Evolutionary conservation across 2,329 filamentous ascomycete species (phyloP).

Genomic region (Stachybotrys chlorohalonatus): DNA sequence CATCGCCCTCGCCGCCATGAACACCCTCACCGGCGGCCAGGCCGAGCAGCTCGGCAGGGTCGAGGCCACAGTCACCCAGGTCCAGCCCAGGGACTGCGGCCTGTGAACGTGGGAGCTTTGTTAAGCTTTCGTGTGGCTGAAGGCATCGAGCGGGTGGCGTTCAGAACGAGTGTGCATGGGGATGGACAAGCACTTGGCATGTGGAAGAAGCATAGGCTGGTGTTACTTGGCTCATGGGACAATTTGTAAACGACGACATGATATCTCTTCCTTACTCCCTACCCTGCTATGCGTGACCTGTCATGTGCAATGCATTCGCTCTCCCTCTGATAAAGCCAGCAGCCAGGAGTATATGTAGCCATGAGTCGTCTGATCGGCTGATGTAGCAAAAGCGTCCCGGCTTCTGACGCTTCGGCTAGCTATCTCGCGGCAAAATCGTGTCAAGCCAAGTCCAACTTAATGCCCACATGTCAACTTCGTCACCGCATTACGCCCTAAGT

Average conservation of each 20-base stretch:
- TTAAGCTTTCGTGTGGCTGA: constrained; percentile 6
- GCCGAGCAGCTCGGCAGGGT: constrained; percentile 41
- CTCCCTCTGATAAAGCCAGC: no score
- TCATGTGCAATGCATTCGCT: no score
- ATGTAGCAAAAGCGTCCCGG: neutral
- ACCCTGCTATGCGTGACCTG: neutral
- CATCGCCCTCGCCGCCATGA: constrained; percentile 46
- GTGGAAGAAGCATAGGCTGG: neutral
- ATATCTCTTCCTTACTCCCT: neutral
- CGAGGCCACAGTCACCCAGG: constrained; percentile 37
- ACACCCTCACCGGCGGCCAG: constrained; percentile 43
- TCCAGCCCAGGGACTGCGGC: constrained; percentile 33
- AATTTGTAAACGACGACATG: neutral
- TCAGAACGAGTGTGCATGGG: constrained; percentile 9
- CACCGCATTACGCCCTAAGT: neutral
- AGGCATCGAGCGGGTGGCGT: neutral
- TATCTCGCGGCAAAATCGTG: neutral
- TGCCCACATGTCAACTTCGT: neutral
- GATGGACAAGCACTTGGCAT: neutral
- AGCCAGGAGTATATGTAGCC: no score
- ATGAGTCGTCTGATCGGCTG: no score
- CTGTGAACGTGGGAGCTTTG: constrained; percentile 14
- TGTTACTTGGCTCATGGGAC: neutral
- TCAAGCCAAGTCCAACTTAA: neutral
- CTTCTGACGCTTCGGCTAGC: neutral